phyloP scores from a whole-genome alignment of 306 rosid species.

The Echinosophora koreensis region DNA sequence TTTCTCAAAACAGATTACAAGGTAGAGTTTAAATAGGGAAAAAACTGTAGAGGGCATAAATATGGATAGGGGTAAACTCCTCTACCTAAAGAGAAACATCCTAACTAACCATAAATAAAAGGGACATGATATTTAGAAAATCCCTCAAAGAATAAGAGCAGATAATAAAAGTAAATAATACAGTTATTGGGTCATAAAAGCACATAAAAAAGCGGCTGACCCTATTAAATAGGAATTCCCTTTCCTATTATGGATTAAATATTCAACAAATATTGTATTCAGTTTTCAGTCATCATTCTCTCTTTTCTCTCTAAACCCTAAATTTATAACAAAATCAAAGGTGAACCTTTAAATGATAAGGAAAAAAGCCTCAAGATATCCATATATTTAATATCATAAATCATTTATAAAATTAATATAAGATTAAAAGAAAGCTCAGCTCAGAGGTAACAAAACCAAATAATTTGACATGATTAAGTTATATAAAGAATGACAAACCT shows the following conservation, averaged over 20 bases:
- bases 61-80: no score
- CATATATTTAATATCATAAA: conserved; percentile 11
- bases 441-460: not conserved
- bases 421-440: conserved; percentile 1
- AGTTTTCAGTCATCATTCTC: no score
- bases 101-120: no score
- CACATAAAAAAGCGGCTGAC: not conserved
- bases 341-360: not conserved
- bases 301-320: no score
- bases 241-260: no score
- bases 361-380: conserved; percentile 25
- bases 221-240: no score
- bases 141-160: not conserved
- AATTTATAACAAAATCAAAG: not conserved
- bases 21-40: not conserved
- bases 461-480: not conserved
- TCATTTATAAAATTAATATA: conserved; percentile 3
- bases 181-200: not conserved
- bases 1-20: not conserved
- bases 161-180: not conserved
- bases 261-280: no score
- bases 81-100: no score
- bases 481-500: conserved; percentile 57
- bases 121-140: not conserved
- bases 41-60: not conserved